A percentile compares a stretch with the other conserved stretches of the same genome.
These are phyloP conservation scores for Mucor racemosus DNA, from an alignment of 371 early-diverging fungal species.

Conservation along the genomic window DNA sequence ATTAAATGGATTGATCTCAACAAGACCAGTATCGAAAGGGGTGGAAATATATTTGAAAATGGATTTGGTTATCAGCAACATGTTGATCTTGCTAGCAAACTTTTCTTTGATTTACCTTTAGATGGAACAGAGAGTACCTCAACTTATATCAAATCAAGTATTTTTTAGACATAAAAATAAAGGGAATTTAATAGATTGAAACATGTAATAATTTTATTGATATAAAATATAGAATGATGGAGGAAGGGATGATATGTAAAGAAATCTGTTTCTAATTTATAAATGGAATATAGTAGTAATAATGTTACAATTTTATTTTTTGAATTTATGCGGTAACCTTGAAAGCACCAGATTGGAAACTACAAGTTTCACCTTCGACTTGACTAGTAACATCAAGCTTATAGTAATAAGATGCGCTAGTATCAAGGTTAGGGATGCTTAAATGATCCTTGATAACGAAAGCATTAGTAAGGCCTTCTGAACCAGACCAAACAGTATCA, in stretches of 20 bases:
- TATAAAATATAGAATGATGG: slow-evolving; percentile 1
- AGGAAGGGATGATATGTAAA: not conserved
- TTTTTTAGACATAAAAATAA: not conserved
- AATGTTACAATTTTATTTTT: slow-evolving; percentile 12
- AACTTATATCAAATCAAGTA: slow-evolving; percentile 43
- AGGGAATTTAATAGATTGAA: not conserved
- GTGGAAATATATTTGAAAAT: slow-evolving; percentile 11
- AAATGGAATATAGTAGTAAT: not conserved
- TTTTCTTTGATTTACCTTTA: slow-evolving; percentile 83
- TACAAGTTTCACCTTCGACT: slow-evolving; percentile 24
- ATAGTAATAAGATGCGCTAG: slow-evolving; percentile 27
- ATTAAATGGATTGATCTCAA: slow-evolving; percentile 59
- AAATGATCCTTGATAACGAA: slow-evolving; percentile 33
- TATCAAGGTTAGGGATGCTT: slow-evolving; percentile 23
- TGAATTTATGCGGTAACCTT: slow-evolving; percentile 20
- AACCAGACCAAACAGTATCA: slow-evolving; percentile 25
- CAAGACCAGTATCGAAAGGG: slow-evolving; percentile 15
- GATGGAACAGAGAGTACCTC: slow-evolving; percentile 74
- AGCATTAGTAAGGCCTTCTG: slow-evolving; percentile 18
- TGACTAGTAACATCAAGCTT: slow-evolving; percentile 24
- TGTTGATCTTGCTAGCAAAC: slow-evolving; percentile 63
- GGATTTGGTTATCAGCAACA: slow-evolving; percentile 57
- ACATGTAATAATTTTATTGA: not conserved
- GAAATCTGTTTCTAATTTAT: not conserved
- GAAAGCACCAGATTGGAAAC: slow-evolving; percentile 33